A percentile compares a stretch with the other conserved stretches of the same genome.
These are phyloP conservation scores for Mycena metata DNA, from an alignment of 768 basidiomycete genomes.

Conservation along the genomic window DNA sequence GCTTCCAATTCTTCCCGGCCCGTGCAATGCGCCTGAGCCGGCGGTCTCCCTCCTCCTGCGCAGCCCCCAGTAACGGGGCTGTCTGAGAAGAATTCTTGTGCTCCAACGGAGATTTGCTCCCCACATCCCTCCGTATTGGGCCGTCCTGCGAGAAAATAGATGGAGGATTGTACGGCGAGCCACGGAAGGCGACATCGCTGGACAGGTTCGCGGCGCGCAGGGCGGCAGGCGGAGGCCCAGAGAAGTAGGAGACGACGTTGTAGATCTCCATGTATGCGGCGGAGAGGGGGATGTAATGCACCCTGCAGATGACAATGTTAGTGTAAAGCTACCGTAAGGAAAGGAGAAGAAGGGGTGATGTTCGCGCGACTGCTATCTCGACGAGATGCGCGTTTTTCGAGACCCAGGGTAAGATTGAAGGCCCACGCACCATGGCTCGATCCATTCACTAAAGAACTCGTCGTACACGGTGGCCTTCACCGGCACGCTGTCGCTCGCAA, in stretches of 20 bases:
- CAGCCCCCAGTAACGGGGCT: slow-evolving; percentile 49
- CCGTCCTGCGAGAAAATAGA: not conserved
- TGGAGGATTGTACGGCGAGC: slow-evolving; percentile 2
- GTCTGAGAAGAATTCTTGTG: slow-evolving; percentile 19
- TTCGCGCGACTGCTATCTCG: no score
- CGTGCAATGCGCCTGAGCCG: slow-evolving; percentile 85
- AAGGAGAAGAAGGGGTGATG: slow-evolving; percentile 8
- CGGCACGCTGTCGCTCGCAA: slow-evolving; percentile 90
- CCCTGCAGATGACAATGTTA: slow-evolving; percentile 59
- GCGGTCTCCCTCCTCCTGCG: slow-evolving; percentile 72
- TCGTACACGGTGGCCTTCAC: slow-evolving; percentile 93
- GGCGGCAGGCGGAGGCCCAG: slow-evolving; percentile 78
- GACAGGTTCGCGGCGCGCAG: slow-evolving; percentile 64
- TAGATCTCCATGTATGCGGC: slow-evolving; percentile 92
- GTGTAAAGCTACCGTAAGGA: not conserved
- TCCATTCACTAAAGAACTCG: slow-evolving; percentile 93
- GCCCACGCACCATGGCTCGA: slow-evolving; percentile 79
- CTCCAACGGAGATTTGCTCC: not conserved
- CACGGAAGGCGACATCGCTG: slow-evolving; percentile 48
- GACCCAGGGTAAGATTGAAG: not conserved
- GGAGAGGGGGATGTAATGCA: slow-evolving; percentile 95
- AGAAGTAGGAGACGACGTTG: slow-evolving; percentile 94
- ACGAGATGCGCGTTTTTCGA: no score
- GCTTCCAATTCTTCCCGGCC: slow-evolving; percentile 95
- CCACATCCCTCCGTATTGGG: not conserved